A percentile compares a stretch with the other conserved stretches of the same genome.
phyloP scores from a whole-genome alignment of 306 rosid species.

The Glycyrrhiza uralensis region DNA sequence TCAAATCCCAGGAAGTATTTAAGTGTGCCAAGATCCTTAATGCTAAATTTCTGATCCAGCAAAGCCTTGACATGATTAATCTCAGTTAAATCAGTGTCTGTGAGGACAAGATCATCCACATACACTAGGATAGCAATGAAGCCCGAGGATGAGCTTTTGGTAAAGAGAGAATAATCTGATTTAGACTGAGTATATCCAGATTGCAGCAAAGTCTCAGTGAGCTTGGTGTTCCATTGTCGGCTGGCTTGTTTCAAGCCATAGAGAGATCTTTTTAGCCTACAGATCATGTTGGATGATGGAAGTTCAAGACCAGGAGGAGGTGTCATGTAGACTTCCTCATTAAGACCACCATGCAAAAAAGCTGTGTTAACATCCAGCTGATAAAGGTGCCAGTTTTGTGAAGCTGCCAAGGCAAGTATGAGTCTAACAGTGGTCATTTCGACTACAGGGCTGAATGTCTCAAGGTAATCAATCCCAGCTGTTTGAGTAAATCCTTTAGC shows the following conservation, averaged over 20 bases:
- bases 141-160: neutral
- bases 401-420: neutral
- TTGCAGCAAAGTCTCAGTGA: neutral
- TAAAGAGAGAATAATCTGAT: neutral
- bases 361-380: too few species aligned
- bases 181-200: neutral
- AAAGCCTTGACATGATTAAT: neutral
- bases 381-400: neutral
- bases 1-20: neutral
- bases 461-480: neutral
- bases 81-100: neutral
- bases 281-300: too few species aligned
- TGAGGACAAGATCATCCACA: neutral
- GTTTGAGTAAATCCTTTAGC: neutral
- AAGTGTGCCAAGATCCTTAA: neutral
- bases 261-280: neutral
- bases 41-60: neutral
- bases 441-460: neutral
- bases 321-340: too few species aligned
- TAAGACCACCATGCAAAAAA: too few species aligned
- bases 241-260: neutral
- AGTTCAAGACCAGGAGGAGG: neutral
- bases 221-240: neutral
- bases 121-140: neutral
- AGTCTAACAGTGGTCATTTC: neutral